Conservation (phyloP, 2,329 filamentous ascomycete genomes). For the Aspergillus nomiae region DNA sequence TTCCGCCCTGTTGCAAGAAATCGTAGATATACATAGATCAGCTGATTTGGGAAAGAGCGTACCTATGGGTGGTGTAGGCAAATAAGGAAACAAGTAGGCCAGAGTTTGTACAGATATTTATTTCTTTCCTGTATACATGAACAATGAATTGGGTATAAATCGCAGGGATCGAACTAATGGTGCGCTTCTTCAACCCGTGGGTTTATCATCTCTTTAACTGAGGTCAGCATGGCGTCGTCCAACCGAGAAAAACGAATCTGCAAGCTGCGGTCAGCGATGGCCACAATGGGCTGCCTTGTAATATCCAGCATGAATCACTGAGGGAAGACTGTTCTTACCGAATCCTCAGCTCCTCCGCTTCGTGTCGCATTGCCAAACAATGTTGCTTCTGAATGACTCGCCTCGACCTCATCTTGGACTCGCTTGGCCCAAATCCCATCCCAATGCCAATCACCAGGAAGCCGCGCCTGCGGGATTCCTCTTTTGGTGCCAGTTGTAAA, state of each 20-base stretch:
- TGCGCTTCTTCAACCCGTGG: slow-evolving; percentile 27
- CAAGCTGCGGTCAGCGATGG: slow-evolving; percentile 13
- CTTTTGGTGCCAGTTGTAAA: slow-evolving; percentile 35
- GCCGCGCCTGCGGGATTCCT: slow-evolving; percentile 52
- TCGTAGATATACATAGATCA: background rate
- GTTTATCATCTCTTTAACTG: slow-evolving; percentile 41
- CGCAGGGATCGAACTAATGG: slow-evolving; percentile 17
- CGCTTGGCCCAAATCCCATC: slow-evolving; percentile 94
- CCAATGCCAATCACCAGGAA: slow-evolving; percentile 93
- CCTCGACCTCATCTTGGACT: slow-evolving; percentile 75
- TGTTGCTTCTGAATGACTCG: slow-evolving; percentile 75
- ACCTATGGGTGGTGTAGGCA: background rate
- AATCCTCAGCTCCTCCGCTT: slow-evolving; percentile 62
- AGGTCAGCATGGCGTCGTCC: slow-evolving; percentile 34
- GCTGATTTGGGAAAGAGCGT: background rate
- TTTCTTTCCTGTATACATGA: background rate
- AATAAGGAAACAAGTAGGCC: background rate
- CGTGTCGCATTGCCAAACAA: slow-evolving; percentile 68
- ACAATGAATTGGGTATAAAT: slow-evolving; percentile 12
- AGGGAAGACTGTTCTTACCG: slow-evolving; percentile 52
- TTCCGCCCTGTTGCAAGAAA: background rate
- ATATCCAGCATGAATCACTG: background rate
- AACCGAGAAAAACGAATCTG: slow-evolving; percentile 45
- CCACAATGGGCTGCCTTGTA: background rate
- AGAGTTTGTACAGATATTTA: background rate